Evolutionary conservation across 257 asterid genomes (phyloP), one percentile per base, ranked within the genome.

Genomic region (Handroanthus guayacan): DNA sequence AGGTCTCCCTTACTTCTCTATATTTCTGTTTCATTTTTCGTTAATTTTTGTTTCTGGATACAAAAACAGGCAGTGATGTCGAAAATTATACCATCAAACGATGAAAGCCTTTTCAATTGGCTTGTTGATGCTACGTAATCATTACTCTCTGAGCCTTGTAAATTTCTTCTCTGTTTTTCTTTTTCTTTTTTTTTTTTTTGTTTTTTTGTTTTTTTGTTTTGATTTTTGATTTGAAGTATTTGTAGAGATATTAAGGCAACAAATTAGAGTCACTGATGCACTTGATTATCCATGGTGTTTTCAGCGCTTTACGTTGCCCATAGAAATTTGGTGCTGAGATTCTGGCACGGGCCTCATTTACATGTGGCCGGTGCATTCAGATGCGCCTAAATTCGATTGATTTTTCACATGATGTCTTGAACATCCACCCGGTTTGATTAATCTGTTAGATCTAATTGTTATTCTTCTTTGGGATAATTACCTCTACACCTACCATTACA

Each of bases 231-330:
- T 44, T 13, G 6, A 54, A 57, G 18, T 9, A 1, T 9, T 12
- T 60, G 44, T 31, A 9, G 20, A 12, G n/a, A 11, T 45, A 8
- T 12, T 11, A 18, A 68, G 91, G 90, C 89, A 84, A 91, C 84
- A 79, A 77, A 74, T 88, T 88, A 87, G 91, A 89, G 91, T 91
- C 94, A 80, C 94, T 89, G 92, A 80, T 78, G 72, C 92, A 79
- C 90, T n/a, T 3, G 9, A n/a, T 18, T 14, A 5, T 3, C n/a
- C 60, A 82, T 87, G 80, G 92, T 91, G 95, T 80, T n/a, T 78
- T 34, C 79, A 87, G 96, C 87, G 96, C 91, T 90, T 56, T 77
- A 82, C 92, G 92, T 90, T 90, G 96, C 96, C 96, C 60, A 88
- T 6, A 86, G 0, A 1, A 2, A 69, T 12, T 60, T 41, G 86